Percentiles rank a stretch among this genome's conserved stretches.
These are phyloP conservation scores for Eimeria falciformis DNA, from an alignment of 169 alveolate genomes.

Conservation along the genomic window DNA sequence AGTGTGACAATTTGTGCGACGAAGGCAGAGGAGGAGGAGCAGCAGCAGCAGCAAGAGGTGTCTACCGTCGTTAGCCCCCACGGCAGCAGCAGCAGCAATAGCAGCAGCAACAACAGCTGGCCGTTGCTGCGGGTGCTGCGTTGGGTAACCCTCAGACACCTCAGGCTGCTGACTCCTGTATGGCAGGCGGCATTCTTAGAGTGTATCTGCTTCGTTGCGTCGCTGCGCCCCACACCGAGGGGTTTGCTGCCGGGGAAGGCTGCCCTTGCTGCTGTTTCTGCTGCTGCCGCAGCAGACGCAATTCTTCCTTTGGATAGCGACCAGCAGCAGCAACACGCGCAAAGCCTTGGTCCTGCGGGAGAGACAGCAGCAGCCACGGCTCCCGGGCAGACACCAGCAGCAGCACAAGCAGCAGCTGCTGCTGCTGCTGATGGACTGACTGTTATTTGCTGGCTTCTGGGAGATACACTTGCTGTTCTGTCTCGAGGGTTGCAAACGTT, in stretches of 20 bases:
- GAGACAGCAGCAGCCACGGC: background rate
- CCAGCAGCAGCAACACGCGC: constrained; percentile 35
- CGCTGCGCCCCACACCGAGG: constrained; percentile 68
- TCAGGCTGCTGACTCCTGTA: constrained; percentile 52
- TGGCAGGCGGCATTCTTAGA: constrained; percentile 74
- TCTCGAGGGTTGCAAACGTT: constrained; percentile 54
- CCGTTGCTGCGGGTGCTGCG: constrained; percentile 72
- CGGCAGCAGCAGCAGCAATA: background rate
- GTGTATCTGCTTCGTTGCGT: constrained; percentile 68
- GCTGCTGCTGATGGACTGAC: constrained; percentile 37
- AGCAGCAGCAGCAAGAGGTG: background rate
- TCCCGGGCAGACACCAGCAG: background rate
- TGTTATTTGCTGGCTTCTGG: constrained; percentile 70
- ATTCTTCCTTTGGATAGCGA: background rate
- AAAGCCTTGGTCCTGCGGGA: background rate
- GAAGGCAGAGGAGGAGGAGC: background rate
- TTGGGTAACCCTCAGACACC: constrained; percentile 65
- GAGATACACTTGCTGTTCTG: constrained; percentile 64
- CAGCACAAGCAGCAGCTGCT: constrained; percentile 45
- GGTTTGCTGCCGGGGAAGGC: constrained; percentile 61
- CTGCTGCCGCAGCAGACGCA: constrained; percentile 53
- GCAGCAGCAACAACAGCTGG: constrained; percentile 46
- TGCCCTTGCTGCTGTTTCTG: constrained; percentile 60
- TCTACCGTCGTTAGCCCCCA: background rate
- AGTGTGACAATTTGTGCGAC: background rate